These are phyloP conservation scores for Fusarium aywerte DNA, from an alignment of 2,329 filamentous ascomycete genomes.

Conservation along the genomic window DNA sequence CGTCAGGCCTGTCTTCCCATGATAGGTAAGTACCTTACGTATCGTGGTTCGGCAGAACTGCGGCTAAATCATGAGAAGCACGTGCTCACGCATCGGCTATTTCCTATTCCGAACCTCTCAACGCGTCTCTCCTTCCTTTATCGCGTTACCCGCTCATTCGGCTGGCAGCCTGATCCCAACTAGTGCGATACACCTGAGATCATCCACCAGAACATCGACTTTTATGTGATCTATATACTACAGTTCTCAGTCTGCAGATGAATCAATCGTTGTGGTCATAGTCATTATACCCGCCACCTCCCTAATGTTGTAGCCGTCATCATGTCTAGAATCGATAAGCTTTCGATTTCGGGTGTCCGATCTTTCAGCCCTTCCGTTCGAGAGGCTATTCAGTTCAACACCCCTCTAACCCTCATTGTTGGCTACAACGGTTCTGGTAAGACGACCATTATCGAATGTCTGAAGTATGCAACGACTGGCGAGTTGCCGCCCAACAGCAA, in stretches of 20 bases:
- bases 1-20: neutral
- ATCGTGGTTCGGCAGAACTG: neutral
- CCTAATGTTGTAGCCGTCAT: constrained; percentile 38
- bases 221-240: neutral
- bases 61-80: constrained; percentile 13
- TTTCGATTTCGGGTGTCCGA: constrained; percentile 83
- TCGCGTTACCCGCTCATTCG: constrained; percentile 29
- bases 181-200: neutral
- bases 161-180: constrained; percentile 17
- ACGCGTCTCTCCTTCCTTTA: constrained; percentile 22
- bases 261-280: neutral
- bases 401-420: constrained; percentile 94
- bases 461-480: constrained; percentile 97
- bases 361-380: constrained; percentile 82
- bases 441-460: constrained; percentile 98
- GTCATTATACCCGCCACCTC: neutral
- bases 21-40: neutral
- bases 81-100: constrained; percentile 33
- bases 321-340: constrained; percentile 87
- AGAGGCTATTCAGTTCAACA: constrained; percentile 87
- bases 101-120: constrained; percentile 1
- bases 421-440: constrained; percentile 98
- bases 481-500: constrained; percentile 92
- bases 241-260: constrained; percentile 3
- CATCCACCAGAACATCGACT: neutral